Percentiles rank a stretch among this genome's conserved stretches.
phyloP scores from a whole-genome alignment of 306 rosid species.

The Pueraria montana region DNA sequence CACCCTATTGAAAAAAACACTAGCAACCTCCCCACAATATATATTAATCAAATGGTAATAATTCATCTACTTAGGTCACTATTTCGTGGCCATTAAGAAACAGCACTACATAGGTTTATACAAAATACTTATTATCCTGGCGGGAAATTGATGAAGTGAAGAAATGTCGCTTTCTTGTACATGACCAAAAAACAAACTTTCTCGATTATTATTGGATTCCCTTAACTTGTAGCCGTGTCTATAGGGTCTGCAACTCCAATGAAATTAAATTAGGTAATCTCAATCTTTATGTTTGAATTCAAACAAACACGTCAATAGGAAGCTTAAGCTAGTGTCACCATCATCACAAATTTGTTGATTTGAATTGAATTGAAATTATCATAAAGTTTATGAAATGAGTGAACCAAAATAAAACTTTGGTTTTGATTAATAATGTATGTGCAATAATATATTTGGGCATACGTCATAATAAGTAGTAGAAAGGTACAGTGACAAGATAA shows the following conservation, averaged over 20 bases:
- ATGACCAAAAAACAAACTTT: constrained; percentile 35
- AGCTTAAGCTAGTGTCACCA: constrained; percentile 48
- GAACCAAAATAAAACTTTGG: neutral
- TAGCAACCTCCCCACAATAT: neutral
- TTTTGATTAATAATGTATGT: constrained; percentile 25
- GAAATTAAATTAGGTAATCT: constrained; percentile 36
- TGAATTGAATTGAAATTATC: constrained; percentile 40
- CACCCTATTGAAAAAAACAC: constrained; percentile 1
- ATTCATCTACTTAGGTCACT: constrained; percentile 40
- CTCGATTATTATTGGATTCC: constrained; percentile 53
- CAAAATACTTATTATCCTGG: constrained; percentile 34
- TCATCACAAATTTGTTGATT: constrained; percentile 51
- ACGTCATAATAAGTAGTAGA: constrained; percentile 47
- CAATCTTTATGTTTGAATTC: constrained; percentile 54
- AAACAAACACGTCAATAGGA: constrained; percentile 53
- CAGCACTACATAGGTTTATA: constrained; percentile 18
- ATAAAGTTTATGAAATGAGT: constrained; percentile 42
- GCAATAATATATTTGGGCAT: constrained; percentile 20
- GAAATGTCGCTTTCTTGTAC: constrained; percentile 48
- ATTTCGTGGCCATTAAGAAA: constrained; percentile 46
- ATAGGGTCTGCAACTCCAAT: constrained; percentile 50
- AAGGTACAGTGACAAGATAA: constrained; percentile 47
- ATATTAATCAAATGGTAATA: constrained; percentile 35
- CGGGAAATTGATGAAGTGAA: constrained; percentile 45
- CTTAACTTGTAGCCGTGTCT: constrained; percentile 44